Base-by-base conservation (phyloP, 2,329 filamentous ascomycete genomes). In the Fusarium xylarioides region DNA sequence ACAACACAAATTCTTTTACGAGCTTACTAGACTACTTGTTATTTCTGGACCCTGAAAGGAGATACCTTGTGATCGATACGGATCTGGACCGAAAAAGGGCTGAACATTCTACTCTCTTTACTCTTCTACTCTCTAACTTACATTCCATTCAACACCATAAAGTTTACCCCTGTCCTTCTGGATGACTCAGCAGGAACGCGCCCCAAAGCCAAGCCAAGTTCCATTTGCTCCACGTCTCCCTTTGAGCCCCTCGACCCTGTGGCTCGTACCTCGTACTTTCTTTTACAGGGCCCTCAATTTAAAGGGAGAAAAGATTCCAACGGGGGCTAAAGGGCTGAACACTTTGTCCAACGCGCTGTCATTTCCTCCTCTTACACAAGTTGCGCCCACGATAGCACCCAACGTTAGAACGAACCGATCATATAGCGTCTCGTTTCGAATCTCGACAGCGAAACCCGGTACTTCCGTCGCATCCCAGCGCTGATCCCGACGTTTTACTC, bases 191-290 rank as follows among this genome's bases (percentile, higher is more conserved):
- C 72, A 40, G 46, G 34, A 37, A 42, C 64, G 52, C 55, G 59
- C 52, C 53, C 50, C 35, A 50, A 54, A 61, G 38, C 38, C 58
- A 56, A 42, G 21, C 10, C 58, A 46, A 50, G 50, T 54, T 47
- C 44, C 44, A 47, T 47, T 74, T 69, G 32, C 63, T 74, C 71
- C 71, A 73, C 68, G 64, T 74, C 54, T 74, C 71, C 68, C 71
- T 55, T 73, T 63, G 68, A 61, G 61, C 71, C 71, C 71, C 71
- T 74, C 71, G 71, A 72, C 57, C 57, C 40, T 74, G 50, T 70
- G 63, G 70, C 56, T 68, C 28, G 32, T 43, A 49, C 55, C 55
- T 58, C 40, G 42, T 50, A 50, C 54, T 40, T 37, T 58, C 54
- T 55, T 42, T 42, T 53, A 53, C 61, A 58, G 62, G 59, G 69